Evolutionary conservation across 1,284 basidiomycete species (phyloP).

Genomic region (Vanrija humicola): DNA sequence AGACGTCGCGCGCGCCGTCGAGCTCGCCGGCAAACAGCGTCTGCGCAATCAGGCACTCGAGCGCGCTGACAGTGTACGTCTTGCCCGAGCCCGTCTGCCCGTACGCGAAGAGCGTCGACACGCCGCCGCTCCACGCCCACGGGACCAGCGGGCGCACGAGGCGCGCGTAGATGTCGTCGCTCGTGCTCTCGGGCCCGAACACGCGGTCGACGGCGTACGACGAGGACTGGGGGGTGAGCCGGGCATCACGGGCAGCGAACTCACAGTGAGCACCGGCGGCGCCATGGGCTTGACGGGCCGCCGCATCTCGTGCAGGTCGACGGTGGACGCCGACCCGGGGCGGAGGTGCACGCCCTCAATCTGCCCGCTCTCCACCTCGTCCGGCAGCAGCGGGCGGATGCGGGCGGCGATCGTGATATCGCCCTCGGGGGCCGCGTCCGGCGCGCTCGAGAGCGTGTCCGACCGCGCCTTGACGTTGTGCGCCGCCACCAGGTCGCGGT

Average conservation of each 20-base stretch:
- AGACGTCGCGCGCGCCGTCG: neutral
- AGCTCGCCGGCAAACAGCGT: neutral
- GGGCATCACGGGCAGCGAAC: neutral
- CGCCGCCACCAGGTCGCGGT: neutral
- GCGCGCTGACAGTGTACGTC: neutral
- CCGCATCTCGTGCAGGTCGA: neutral
- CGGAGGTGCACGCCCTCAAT: neutral
- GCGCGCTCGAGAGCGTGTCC: neutral
- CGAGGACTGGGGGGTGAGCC: neutral
- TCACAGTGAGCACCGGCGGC: neutral
- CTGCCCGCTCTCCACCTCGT: neutral
- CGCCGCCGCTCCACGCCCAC: neutral
- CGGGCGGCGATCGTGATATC: neutral
- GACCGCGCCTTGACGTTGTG: neutral
- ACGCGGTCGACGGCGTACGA: neutral
- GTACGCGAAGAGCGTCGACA: conserved; percentile 2
- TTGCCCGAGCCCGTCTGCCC: conserved; percentile 5
- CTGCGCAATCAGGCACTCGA: neutral
- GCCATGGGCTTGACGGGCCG: neutral
- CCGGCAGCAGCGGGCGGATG: neutral
- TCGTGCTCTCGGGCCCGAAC: neutral
- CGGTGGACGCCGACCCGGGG: neutral
- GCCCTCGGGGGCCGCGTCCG: neutral
- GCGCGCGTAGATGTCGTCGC: neutral
- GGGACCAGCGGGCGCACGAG: neutral